phyloP scores from a whole-genome alignment of 1,284 basidiomycete genomes.

The Ustilago nuda region DNA sequence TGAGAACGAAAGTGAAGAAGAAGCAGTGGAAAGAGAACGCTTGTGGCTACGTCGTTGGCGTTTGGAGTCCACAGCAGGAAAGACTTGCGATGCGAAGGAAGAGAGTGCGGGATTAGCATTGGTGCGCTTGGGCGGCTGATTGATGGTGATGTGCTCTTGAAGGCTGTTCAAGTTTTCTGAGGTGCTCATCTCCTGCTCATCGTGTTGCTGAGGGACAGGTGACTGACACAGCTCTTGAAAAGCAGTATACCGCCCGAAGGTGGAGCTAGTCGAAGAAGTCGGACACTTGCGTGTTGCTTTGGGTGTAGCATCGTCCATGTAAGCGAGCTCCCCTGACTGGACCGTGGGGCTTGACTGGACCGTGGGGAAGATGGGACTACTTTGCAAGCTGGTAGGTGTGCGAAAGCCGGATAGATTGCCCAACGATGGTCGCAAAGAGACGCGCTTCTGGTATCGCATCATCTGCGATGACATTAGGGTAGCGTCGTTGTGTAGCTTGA shows the following conservation, averaged over 20 bases:
- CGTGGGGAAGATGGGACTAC: slow-evolving; percentile 5
- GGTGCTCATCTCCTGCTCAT: neutral
- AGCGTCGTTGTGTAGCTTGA: slow-evolving; percentile 21
- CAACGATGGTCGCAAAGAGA: slow-evolving; percentile 13
- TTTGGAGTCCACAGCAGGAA: neutral
- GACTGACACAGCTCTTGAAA: neutral
- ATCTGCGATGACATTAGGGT: neutral
- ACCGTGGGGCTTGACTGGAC: neutral
- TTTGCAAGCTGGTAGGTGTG: slow-evolving; percentile 5
- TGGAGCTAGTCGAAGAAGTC: slow-evolving; percentile 13
- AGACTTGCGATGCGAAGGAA: neutral
- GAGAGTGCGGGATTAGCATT: slow-evolving; percentile 5
- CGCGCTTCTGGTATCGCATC: slow-evolving; percentile 4
- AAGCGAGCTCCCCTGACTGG: neutral
- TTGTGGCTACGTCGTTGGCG: slow-evolving; percentile 11
- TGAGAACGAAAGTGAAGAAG: slow-evolving; percentile 24
- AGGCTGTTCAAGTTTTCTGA: neutral
- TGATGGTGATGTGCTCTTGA: neutral
- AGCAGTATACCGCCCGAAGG: slow-evolving; percentile 6
- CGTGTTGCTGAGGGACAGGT: neutral
- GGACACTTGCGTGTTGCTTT: slow-evolving; percentile 25
- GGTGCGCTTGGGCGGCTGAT: neutral
- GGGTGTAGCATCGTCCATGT: slow-evolving; percentile 15
- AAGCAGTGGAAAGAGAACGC: slow-evolving; percentile 26
- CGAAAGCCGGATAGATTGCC: slow-evolving; percentile 33